Base-by-base conservation (phyloP, 1,139 yeast species). In the Lipomyces yarrowii region DNA sequence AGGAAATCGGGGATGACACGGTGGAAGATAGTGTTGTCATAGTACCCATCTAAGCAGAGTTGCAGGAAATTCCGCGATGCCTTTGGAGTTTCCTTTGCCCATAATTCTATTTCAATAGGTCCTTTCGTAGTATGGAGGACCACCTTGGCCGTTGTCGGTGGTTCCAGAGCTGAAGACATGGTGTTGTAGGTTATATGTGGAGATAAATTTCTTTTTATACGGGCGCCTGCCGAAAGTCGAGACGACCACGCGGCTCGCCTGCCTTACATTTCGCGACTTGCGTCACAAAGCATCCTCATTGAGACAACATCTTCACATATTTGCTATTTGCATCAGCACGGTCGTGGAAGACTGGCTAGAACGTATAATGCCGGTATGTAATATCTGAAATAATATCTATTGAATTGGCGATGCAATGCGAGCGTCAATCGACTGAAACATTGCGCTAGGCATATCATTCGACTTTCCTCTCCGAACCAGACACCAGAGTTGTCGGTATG, bases 361-460 rank as follows among this genome's bases (percentile, higher is more conserved):
- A 30, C 21, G 6, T 21, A 26, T 52, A 33, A 63, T 63, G 65
- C 65, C 65, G 57, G 65, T 63, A 63, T 46, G 65, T 53, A 18
- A 39, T 23, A 15, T 23, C 39, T 54, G 15, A 52, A 5, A 35
- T 8, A 15, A 30, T 10, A 18, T 13, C 35, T 30, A 56, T 26
- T 21, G 42, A 37, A 37, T 26, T 15, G 39, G 35, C 18, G 21
- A n/a, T 30, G 26, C 48, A 8, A 18, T 15, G 23, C 7, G 48
- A 42, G 4, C 30, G 30, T 26, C 23, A 7, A n/a, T 42, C 13
- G 18, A 21, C 48, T 42, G 18, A 37, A 37, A 18, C 48, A 7
- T n/a, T 42, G 26, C 63, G 30, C 2, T 26, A 91, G 83, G 97
- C 97, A 26, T 91, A 90, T 75, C 96, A 92, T 75, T 91, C 97